Base-by-base conservation (phyloP, 768 basidiomycete species). In the Lactarius quietus region DNA sequence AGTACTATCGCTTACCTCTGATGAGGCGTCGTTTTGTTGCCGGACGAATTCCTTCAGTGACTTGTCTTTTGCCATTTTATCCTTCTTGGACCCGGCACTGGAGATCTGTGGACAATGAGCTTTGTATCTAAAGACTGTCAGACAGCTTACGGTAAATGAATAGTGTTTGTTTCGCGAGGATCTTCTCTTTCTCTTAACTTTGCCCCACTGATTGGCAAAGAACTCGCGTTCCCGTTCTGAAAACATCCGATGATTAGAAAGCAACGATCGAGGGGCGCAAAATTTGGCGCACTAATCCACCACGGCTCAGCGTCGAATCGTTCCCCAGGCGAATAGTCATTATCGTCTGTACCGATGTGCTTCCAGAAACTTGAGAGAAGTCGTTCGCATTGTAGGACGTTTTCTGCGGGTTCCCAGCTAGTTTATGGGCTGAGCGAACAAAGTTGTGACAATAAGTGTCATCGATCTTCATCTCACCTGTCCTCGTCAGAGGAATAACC, bases 371-470 rank as follows among this genome's bases (percentile, higher is more conserved):
- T 85, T n/a, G 73, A 66, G 29, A 89, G 74, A 18, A 91, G 77
- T 23, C 85, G 80, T 18, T 81, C 74, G 71, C 89, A 91, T 31
- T 80, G 76, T 39, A 72, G 68, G 17, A 91, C 78, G 71, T 91
- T 88, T 8, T 74, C 75, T 58, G 79, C 75, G 14, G 89, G 89
- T 64, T 90, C 89, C 89, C 89, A 90, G 69, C 89, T 90, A 63
- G 29, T n/a, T 66, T 3, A n/a, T 23, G 68, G 26, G 33, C 51
- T 67, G 41, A 57, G 45, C n/a, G 35, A 61, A 57, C 33, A 33
- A 63, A 36, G 26, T 31, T 38, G 39, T 43, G n/a, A 61, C 57
- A 64, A 36, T 31, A 28, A 48, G 41, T 43, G n/a, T 7, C 36
- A 59, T 51, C n/a, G 20, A 23, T 60, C 23, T 28, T 18, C 18